Conservation (phyloP, 2,329 filamentous ascomycete genomes). For the Myriosclerotinia scirpicola region DNA sequence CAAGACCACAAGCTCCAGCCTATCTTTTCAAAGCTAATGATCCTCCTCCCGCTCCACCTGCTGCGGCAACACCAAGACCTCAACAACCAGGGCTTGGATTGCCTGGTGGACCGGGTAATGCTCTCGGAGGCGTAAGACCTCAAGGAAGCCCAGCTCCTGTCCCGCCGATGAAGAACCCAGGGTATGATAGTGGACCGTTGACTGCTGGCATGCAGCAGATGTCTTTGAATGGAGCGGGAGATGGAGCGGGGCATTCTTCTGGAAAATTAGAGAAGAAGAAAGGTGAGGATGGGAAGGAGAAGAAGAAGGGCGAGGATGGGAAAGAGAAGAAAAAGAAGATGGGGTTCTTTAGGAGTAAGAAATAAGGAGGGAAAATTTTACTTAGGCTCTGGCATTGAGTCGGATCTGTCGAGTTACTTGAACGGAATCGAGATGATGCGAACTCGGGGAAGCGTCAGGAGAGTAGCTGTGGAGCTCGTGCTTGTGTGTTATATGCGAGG, state of each 20-base stretch:
- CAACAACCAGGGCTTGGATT: constrained; percentile 12
- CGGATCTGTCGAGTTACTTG: not conserved
- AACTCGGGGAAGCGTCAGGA: not conserved
- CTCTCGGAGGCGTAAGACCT: constrained; percentile 6
- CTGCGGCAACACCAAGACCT: constrained; percentile 29
- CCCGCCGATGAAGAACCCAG: constrained; percentile 18
- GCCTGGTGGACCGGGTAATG: constrained; percentile 7
- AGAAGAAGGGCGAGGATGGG: constrained; percentile 50
- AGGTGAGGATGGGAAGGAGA: constrained; percentile 42
- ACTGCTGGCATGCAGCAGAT: constrained; percentile 19
- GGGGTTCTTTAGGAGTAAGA: constrained; percentile 60
- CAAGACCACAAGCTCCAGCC: constrained; percentile 76
- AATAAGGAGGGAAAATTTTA: constrained; percentile 38
- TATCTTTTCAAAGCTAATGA: constrained; percentile 78
- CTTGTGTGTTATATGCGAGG: not conserved
- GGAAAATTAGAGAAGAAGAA: constrained; percentile 53
- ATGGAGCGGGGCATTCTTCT: constrained; percentile 27
- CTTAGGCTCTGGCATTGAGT: not conserved
- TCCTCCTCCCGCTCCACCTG: constrained; percentile 48
- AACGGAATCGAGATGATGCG: not conserved
- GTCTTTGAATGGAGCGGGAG: constrained; percentile 15
- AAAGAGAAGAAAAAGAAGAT: constrained; percentile 57
- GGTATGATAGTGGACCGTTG: not conserved
- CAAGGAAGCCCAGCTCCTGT: constrained; percentile 10
- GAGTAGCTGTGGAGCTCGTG: not conserved